Conservation (phyloP, 2,329 filamentous ascomycete genomes). For the Myriosclerotinia curreyana region DNA sequence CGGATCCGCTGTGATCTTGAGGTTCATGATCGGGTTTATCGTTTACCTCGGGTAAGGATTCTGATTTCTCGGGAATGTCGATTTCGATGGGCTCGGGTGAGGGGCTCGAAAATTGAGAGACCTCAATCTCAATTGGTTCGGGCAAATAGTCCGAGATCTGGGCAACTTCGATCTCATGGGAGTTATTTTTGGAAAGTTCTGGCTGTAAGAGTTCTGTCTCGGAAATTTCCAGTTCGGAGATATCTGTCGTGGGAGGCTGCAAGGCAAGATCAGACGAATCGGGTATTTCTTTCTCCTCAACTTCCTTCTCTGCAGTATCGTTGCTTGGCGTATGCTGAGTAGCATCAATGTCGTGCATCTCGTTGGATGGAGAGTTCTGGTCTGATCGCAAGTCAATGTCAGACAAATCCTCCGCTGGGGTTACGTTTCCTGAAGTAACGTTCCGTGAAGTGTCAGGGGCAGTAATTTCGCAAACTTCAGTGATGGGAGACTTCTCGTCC, state of each 20-base stretch:
- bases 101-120: background rate
- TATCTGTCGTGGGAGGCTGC: background rate
- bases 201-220: background rate
- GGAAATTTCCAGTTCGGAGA: background rate
- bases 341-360: background rate
- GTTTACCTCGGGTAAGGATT: background rate
- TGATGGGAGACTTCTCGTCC: background rate
- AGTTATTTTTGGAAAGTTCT: too few species aligned
- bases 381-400: conserved; percentile 6
- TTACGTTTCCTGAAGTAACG: background rate
- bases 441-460: background rate
- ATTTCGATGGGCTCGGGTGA: conserved; percentile 5
- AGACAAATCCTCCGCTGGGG: background rate
- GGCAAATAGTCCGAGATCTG: background rate
- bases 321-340: background rate
- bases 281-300: background rate
- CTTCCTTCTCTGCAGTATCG: background rate
- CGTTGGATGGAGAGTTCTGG: conserved; percentile 1
- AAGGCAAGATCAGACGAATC: conserved; percentile 1
- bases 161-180: background rate
- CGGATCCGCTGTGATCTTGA: conserved; percentile 17
- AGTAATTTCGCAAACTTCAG: background rate
- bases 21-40: background rate
- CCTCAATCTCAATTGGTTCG: background rate
- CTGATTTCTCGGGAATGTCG: background rate